Percentiles rank a stretch among this genome's conserved stretches.
phyloP scores from a whole-genome alignment of 2,329 filamentous ascomycete genomes.

The Botryotinia convoluta region DNA sequence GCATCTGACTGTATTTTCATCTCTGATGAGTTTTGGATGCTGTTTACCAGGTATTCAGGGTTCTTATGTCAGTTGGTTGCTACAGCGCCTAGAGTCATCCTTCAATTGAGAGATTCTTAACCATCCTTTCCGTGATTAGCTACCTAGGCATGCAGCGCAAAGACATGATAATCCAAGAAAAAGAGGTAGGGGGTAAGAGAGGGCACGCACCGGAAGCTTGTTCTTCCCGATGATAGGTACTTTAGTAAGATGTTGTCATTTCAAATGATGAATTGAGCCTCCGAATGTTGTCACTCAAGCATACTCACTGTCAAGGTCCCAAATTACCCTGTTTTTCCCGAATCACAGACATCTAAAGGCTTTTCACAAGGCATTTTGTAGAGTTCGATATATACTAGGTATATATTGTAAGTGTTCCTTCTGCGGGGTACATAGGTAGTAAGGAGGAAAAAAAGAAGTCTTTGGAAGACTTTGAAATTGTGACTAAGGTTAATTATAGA shows the following conservation, averaged over 20 bases:
- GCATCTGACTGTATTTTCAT: conserved; percentile 4
- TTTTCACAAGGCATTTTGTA: not conserved
- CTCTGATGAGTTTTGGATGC: not conserved
- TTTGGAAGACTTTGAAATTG: not conserved
- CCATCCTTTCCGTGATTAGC: conserved; percentile 17
- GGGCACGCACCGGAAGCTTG: not conserved
- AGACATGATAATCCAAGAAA: not conserved
- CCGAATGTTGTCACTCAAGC: not conserved
- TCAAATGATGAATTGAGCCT: not conserved
- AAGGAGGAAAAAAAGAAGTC: not conserved
- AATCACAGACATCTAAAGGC: not conserved
- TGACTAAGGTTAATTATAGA: not conserved
- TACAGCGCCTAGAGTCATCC: conserved; percentile 5
- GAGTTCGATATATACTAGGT: not conserved
- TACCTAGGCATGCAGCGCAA: not conserved
- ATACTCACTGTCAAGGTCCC: not conserved
- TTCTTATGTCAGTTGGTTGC: not conserved
- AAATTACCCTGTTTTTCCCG: not conserved
- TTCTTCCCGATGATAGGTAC: not conserved
- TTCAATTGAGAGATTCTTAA: not conserved
- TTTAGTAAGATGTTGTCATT: not conserved
- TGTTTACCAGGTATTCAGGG: not conserved
- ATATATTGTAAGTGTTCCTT: not conserved
- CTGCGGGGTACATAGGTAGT: not conserved
- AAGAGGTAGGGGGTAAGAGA: not conserved